Base-by-base conservation (phyloP, 2,329 filamentous ascomycete species). In the Aspergillus ustus region DNA sequence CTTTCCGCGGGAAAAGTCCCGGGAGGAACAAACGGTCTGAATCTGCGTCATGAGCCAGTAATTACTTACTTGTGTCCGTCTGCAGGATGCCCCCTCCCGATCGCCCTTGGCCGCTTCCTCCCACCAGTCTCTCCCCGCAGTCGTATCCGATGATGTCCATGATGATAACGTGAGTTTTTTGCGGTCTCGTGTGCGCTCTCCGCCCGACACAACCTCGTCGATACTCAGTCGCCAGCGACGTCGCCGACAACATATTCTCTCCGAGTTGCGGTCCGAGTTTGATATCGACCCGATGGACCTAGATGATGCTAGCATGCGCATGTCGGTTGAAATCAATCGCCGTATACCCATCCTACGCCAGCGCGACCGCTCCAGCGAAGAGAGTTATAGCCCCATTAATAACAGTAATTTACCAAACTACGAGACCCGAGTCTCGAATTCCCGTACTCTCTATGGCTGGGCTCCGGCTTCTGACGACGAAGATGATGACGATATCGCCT, bases 391-490 rank as follows among this genome's bases (percentile, higher is more conserved):
- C 50, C 76, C 25, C 46, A 54, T 48, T 28, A 57, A 61, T 34
- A 53, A 43, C 34, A 76, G 80, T 64, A 78, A 76, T 53, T 75
- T 81, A 57, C 74, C 82, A 37, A 81, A 83, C 48, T 87, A 87
- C 67, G 82, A 85, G 61, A 80, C 84, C 65, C 81, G 82, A 53
- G 78, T 83, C 8, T 83, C 85, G 19, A 81, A 80, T 66, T 74
- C 81, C 63, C 84, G 86, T 67, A 82, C 78, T 57, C 75, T 87
- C 48, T 87, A 88, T 73, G 85, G 87, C 71, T 88, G 86, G 86
- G 84, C 85, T 37, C 85, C 85, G 9, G 79, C 79, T 8, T 75
- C 77, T 37, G 76, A 78, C 54, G 34, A 75, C 17, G 74, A 77
- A 11, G 72, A 72, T 13, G 69, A 69, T 15, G 46, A 75, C 17